A percentile compares a stretch with the other conserved stretches of the same genome.
Conservation (phyloP, 495 filamentous ascomycete species). For the Cenococcum geophilum region DNA sequence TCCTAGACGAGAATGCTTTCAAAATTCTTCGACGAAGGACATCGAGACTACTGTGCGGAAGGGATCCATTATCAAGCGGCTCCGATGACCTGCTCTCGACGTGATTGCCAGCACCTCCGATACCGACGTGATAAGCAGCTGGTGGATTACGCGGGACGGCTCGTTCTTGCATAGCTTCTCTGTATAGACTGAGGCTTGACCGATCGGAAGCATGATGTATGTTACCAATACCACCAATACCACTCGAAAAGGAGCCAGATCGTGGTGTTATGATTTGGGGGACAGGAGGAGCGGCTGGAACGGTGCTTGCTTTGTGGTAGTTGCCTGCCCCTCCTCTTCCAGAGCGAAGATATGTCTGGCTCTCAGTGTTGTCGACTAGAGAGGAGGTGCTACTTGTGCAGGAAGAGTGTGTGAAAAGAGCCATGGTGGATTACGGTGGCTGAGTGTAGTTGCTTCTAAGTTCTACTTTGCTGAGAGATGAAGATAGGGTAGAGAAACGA, state of each 20-base stretch:
- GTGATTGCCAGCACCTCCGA: conserved; percentile 3
- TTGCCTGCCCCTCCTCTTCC: conserved; percentile 1
- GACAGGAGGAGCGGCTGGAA: neutral
- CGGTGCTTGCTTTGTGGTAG: neutral
- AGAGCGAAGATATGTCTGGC: neutral
- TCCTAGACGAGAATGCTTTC: neutral
- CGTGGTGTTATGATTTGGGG: neutral
- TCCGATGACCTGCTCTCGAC: too few species aligned
- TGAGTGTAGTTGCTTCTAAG: too few species aligned
- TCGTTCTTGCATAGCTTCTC: neutral
- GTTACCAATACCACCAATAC: conserved; percentile 2
- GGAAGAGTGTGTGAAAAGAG: neutral
- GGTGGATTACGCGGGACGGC: neutral
- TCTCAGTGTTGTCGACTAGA: neutral
- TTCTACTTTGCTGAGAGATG: too few species aligned
- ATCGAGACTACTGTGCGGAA: neutral
- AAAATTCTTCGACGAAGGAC: neutral
- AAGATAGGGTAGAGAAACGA: neutral
- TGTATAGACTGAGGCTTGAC: neutral
- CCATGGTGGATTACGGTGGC: neutral
- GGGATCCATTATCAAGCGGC: neutral
- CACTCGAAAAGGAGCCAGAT: neutral
- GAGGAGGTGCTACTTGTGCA: conserved; percentile 1
- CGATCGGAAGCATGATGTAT: neutral
- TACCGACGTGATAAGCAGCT: neutral